Evolutionary conservation across 345 rosid genomes (phyloP), one percentile per base, ranked within the genome.

Genomic region (Citrus inodora): DNA sequence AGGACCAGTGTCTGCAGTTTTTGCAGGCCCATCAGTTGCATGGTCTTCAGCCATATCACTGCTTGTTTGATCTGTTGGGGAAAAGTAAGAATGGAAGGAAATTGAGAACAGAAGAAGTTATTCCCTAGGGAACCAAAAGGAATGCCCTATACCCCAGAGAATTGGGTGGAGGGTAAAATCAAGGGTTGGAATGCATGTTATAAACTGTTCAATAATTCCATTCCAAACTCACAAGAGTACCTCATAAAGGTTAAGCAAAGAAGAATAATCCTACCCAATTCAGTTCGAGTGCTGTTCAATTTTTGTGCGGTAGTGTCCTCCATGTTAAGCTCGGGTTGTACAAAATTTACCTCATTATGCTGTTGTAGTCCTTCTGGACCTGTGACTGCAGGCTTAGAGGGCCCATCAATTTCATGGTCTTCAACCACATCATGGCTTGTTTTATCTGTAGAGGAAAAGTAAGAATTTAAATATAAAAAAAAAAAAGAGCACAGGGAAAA

Each of bases 51-150:
- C 74, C 30, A 80, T 40, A 63, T 87, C 79, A 81, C 63, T 78
- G 46, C 67, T 70, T 79, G 76, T 76, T 76, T 73, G 80, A 78
- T 80, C 97, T 90, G 87, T 75, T 48, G 58, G 80, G 64, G 58
- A 53, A 53, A 53, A 53, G 22, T 53, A 17, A 53, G 58, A 53
- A 53, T 53, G 58, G 73, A 58, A 22, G 63, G 60, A 78, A 65
- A 62, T 64, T 32, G 75, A 78, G 78, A n/a, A 51, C 74, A 80
- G 24, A 32, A 32, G 77, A 56, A 62, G 70, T 10, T 11, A 53
- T 19, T 53, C 58, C 58, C 17, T 53, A 46, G 58, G 58, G 7
- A 51, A 21, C 56, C 56, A 1, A 13, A 42, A 42, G 14, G 48
- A 42, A 42, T 42, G 10, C 7, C 21, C 56, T 51, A 51, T 51